Base-by-base conservation (phyloP, 805 yeast genomes). In the Barnettozyma salicaria region DNA sequence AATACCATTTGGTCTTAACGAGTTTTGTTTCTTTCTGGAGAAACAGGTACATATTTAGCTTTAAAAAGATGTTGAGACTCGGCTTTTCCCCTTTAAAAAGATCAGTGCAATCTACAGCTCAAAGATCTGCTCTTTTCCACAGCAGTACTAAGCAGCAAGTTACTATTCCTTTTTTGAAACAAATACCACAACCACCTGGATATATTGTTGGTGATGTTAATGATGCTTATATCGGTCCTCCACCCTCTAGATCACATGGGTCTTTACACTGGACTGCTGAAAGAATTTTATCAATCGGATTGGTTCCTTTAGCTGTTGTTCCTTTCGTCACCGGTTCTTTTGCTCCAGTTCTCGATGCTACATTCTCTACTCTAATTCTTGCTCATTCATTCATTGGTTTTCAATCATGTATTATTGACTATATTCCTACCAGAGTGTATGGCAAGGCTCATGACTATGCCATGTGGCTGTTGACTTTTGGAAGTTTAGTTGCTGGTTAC, bases 221-320 rank as follows among this genome's bases (percentile, higher is more conserved):
- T 61, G 97, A 92, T 44, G 88, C 97, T 12, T 82, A 71, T 52
- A 63, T 66, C 23, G 65, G 76, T 12, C 97, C 97, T 27, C 60
- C 68, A 27, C 58, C 78, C 5, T 68, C 74, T 53, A 74, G 69
- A 47, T 55, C 68, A 34, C 89, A 87, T 54, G 97, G 97, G 32
- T 83, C 94, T 18, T 72, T 76, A 59, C 97, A 89, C 67, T 90
- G 98, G 98, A 67, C 84, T n/a, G 78, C 80, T 51, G 98, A 90
- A 68, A 76, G 85, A 49, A 53, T 75, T 5, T 64, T 87, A 24
- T 70, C 94, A 4, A 59, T 80, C 13, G 76, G 80, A 9, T 65
- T 89, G 58, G 71, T 87, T 18, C 98, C 98, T 22, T 65, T 90
- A 43, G 70, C 78, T 20, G 71, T 80, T 27, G 64, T 79, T 17